Percentiles rank a stretch among this genome's conserved stretches.
These are phyloP conservation scores for Mycena venus DNA, from an alignment of 768 basidiomycete genomes.

Conservation along the genomic window DNA sequence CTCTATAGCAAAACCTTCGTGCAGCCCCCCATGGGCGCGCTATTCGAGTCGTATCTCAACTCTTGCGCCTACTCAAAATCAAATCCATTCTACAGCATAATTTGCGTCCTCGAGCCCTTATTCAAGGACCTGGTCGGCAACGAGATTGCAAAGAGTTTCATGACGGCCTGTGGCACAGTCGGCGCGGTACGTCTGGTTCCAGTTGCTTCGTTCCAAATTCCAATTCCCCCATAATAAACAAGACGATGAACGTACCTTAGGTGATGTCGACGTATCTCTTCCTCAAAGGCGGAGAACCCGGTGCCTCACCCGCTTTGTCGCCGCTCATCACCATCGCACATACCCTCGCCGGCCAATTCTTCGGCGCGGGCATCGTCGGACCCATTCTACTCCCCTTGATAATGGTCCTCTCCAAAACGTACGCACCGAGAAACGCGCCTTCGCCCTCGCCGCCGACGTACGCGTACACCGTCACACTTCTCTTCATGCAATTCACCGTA, in stretches of 20 bases:
- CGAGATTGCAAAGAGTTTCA: constrained; percentile 18
- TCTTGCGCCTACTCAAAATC: constrained; percentile 9
- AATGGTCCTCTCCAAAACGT: constrained; percentile 4
- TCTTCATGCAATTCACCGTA: constrained; percentile 14
- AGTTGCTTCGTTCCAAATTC: too few species aligned
- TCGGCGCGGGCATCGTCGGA: constrained; percentile 17
- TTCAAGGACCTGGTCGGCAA: constrained; percentile 27
- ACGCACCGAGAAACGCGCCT: too few species aligned
- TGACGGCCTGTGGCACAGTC: constrained; percentile 15
- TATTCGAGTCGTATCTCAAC: neutral
- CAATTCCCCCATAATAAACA: neutral
- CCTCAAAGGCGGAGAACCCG: constrained; percentile 3
- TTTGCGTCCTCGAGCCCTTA: constrained; percentile 27
- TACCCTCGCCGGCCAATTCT: constrained; percentile 11
- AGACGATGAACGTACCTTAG: too few species aligned
- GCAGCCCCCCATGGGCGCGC: constrained; percentile 17
- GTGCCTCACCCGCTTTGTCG: neutral
- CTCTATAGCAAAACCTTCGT: constrained; percentile 8
- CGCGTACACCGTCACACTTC: neutral
- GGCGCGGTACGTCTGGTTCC: constrained; percentile 23
- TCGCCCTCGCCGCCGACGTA: neutral
- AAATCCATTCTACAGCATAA: constrained; percentile 2
- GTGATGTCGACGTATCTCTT: constrained; percentile 21
- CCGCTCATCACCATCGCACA: neutral
- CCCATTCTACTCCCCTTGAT: constrained; percentile 13